Percentiles rank a stretch among this genome's conserved stretches.
These are phyloP conservation scores for Dichotomopilus funicola DNA, from an alignment of 2,329 filamentous ascomycete species.

Conservation along the genomic window DNA sequence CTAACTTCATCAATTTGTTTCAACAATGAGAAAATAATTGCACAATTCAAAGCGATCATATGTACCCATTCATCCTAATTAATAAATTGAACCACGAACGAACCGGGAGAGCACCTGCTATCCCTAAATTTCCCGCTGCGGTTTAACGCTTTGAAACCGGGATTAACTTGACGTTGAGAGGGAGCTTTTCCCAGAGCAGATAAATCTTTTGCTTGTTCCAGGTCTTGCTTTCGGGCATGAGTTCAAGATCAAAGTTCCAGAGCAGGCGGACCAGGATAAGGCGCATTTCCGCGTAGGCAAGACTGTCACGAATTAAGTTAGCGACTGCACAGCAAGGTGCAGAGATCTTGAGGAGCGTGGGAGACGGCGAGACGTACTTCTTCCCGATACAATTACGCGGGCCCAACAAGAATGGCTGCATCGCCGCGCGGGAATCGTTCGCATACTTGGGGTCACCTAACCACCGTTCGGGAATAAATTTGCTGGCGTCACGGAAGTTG, in stretches of 20 bases:
- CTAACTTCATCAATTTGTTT: background rate
- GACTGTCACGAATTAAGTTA: slow-evolving; percentile 10
- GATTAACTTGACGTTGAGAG: slow-evolving; percentile 10
- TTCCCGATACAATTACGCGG: slow-evolving; percentile 37
- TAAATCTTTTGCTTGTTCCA: slow-evolving; percentile 26
- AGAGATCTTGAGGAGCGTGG: background rate
- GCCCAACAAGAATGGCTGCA: slow-evolving; percentile 36
- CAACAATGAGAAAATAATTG: background rate
- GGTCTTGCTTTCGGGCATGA: slow-evolving; percentile 13
- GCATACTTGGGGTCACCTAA: slow-evolving; percentile 25
- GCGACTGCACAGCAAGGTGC: background rate
- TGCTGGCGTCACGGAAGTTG: slow-evolving; percentile 32
- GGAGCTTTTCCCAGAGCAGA: slow-evolving; percentile 28
- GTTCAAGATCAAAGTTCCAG: slow-evolving; percentile 39
- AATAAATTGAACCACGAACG: too few species aligned
- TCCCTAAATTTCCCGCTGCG: too few species aligned
- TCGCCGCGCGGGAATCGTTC: slow-evolving; percentile 19
- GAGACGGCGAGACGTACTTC: slow-evolving; percentile 26
- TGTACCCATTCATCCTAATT: too few species aligned
- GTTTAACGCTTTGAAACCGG: slow-evolving; percentile 2
- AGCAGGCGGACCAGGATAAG: slow-evolving; percentile 39
- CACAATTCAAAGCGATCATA: too few species aligned
- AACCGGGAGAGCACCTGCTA: too few species aligned
- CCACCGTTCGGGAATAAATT: slow-evolving; percentile 34
- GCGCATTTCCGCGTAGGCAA: slow-evolving; percentile 44